These are phyloP conservation scores for Anthracocystis walkeri DNA, from an alignment of 1,284 basidiomycete species.

Conservation along the genomic window DNA sequence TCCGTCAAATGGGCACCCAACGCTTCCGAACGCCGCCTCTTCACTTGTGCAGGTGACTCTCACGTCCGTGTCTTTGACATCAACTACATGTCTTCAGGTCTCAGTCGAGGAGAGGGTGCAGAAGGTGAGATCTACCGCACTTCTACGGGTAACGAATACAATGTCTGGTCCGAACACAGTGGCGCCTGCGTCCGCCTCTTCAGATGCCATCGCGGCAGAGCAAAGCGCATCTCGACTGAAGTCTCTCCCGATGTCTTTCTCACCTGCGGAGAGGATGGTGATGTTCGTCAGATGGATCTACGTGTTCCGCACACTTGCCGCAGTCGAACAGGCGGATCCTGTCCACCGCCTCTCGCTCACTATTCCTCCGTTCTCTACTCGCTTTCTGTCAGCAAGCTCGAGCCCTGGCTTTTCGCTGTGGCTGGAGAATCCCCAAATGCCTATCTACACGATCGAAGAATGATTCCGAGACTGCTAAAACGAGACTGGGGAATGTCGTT, in stretches of 20 bases:
- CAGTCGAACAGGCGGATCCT: constrained; percentile 31
- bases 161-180: constrained; percentile 26
- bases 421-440: constrained; percentile 74
- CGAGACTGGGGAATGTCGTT: constrained; percentile 79
- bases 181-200: constrained; percentile 58
- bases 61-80: constrained; percentile 86
- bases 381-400: constrained; percentile 70
- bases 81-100: constrained; percentile 24
- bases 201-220: constrained; percentile 65
- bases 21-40: constrained; percentile 71
- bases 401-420: constrained; percentile 72
- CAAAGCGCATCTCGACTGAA: constrained; percentile 84
- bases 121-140: constrained; percentile 7
- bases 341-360: constrained; percentile 78
- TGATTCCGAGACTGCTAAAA: constrained; percentile 76
- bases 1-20: constrained; percentile 83
- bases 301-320: constrained; percentile 76
- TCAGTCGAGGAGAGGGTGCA: neutral
- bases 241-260: constrained; percentile 85
- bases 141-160: constrained; percentile 25
- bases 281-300: constrained; percentile 83
- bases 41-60: constrained; percentile 80
- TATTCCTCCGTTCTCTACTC: constrained; percentile 70
- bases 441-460: constrained; percentile 87
- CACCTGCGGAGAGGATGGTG: constrained; percentile 81